phyloP scores from a whole-genome alignment of 2,329 filamentous ascomycete species.

The Penicillium sp. region DNA sequence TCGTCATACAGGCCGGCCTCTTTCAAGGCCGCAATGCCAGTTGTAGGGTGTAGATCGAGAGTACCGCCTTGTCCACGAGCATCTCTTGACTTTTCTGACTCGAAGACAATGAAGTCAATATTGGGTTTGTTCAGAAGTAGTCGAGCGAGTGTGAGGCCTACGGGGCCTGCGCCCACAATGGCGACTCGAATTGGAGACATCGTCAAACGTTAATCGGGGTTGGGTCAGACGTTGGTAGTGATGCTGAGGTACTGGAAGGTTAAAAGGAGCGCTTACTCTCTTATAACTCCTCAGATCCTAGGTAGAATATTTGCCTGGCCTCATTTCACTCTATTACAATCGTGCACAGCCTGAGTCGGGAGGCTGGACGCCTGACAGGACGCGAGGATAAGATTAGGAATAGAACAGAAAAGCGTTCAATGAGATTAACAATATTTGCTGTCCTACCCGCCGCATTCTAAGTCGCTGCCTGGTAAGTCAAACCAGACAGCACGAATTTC shows the following conservation, averaged over 20 bases:
- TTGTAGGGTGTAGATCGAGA: constrained; percentile 31
- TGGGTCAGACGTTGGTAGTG: neutral
- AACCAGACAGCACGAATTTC: too few relatives aligned
- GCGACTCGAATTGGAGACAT: constrained; percentile 16
- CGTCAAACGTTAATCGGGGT: too few relatives aligned
- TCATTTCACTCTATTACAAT: too few relatives aligned
- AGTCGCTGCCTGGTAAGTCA: too few relatives aligned
- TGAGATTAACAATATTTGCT: too few relatives aligned
- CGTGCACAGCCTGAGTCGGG: too few relatives aligned
- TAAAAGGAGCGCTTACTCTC: neutral
- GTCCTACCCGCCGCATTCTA: too few relatives aligned
- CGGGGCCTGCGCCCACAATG: constrained; percentile 25
- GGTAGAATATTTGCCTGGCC: too few relatives aligned
- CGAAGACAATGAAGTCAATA: constrained; percentile 26
- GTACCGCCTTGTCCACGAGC: constrained; percentile 27
- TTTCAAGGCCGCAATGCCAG: constrained; percentile 26
- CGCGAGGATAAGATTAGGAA: too few relatives aligned
- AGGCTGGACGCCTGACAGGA: too few relatives aligned
- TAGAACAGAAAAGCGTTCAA: too few relatives aligned
- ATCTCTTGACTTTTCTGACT: constrained; percentile 31
- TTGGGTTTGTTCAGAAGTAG: constrained; percentile 8
- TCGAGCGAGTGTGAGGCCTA: constrained; percentile 12
- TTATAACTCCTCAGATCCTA: neutral
- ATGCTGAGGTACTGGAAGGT: neutral
- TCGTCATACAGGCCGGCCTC: constrained; percentile 27